phyloP scores from a whole-genome alignment of 495 filamentous ascomycete species.

The Xylaria nigripes region DNA sequence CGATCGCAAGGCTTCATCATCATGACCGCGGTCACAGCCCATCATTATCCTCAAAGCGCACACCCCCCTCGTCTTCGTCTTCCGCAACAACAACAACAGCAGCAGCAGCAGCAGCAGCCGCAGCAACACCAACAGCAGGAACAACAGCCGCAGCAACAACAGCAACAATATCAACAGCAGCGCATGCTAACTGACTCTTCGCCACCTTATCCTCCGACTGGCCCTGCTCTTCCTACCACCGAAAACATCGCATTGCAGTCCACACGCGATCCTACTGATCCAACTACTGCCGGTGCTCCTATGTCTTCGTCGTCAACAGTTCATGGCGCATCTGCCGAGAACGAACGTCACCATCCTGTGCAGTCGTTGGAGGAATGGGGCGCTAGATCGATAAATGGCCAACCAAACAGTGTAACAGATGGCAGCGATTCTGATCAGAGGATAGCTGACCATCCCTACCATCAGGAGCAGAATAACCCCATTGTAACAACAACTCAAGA shows the following conservation, averaged over 20 bases:
- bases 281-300: conserved; percentile 9
- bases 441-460: conserved; percentile 27
- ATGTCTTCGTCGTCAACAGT: conserved; percentile 20
- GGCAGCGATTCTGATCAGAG: conserved; percentile 23
- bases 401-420: conserved; percentile 18
- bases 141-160: background rate
- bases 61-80: background rate
- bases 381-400: conserved; percentile 14
- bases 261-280: background rate
- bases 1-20: background rate
- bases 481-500: conserved; percentile 15
- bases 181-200: background rate
- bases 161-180: background rate
- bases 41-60: conserved; percentile 3
- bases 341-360: background rate
- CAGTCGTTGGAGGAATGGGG: background rate
- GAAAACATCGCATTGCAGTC: conserved; percentile 2
- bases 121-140: background rate
- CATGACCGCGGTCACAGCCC: conserved; percentile 11
- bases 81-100: background rate
- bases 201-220: background rate
- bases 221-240: background rate
- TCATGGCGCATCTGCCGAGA: conserved; percentile 10
- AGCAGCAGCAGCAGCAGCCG: background rate
- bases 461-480: conserved; percentile 14